Evolutionary conservation across 2,329 filamentous ascomycete species (phyloP).

Genomic region (Zasmidium citrigriseum): DNA sequence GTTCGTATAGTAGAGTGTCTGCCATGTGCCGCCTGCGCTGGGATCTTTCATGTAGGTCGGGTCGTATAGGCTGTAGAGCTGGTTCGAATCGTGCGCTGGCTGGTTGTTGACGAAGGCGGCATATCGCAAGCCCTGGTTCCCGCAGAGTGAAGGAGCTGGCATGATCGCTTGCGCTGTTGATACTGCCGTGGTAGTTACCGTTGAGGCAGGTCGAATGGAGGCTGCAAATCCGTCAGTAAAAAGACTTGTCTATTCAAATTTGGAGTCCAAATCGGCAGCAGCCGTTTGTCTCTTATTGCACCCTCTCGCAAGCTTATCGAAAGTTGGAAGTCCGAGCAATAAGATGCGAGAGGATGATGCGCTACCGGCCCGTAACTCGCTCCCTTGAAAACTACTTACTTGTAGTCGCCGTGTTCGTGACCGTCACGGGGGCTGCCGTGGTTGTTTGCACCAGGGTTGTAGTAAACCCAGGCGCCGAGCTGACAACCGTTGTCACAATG

Average conservation of each 20-base stretch:
- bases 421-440: not conserved
- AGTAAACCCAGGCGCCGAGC: not conserved
- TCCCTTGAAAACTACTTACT: not conserved
- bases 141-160: slow-evolving; percentile 13
- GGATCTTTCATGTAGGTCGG: slow-evolving; percentile 12
- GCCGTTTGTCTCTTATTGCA: too few relatives aligned
- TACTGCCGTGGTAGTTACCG: not conserved
- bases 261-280: too few relatives aligned
- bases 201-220: not conserved
- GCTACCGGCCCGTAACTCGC: too few relatives aligned
- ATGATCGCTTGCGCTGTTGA: not conserved
- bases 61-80: slow-evolving; percentile 12
- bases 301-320: too few relatives aligned
- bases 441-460: not conserved
- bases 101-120: slow-evolving; percentile 16
- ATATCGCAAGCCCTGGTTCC: slow-evolving; percentile 18
- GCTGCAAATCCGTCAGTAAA: not conserved
- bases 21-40: slow-evolving; percentile 10
- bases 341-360: not conserved
- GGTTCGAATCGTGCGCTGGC: not conserved
- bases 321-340: too few relatives aligned
- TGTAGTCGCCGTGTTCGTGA: not conserved
- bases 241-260: not conserved
- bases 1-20: slow-evolving; percentile 10
- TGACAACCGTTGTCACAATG: not conserved